These are phyloP conservation scores for Diaporthe humulicola DNA, from an alignment of 2,329 filamentous ascomycete genomes.

Conservation along the genomic window DNA sequence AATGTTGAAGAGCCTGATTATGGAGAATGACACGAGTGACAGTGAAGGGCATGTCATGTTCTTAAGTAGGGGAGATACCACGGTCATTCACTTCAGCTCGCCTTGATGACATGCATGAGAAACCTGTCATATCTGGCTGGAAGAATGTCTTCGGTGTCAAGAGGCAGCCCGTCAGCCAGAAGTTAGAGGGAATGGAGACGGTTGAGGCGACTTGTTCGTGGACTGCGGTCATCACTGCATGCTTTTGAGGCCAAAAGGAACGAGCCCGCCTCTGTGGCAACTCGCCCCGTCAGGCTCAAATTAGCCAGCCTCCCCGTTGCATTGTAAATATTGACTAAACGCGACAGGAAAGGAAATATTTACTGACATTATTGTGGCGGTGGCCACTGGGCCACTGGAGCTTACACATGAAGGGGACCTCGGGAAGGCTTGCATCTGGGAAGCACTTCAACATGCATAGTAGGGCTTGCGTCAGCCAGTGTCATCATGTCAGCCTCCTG, in stretches of 20 bases:
- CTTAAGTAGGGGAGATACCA: background rate
- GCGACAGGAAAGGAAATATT: background rate
- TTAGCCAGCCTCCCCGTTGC: too few relatives aligned
- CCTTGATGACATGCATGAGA: conserved; percentile 24
- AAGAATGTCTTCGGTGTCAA: background rate
- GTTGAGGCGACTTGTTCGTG: background rate
- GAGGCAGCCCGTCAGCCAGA: background rate
- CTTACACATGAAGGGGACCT: too few relatives aligned
- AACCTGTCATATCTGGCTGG: background rate
- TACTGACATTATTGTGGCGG: conserved; percentile 10
- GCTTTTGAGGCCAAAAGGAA: background rate
- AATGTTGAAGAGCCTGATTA: background rate
- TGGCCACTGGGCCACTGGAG: background rate
- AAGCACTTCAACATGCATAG: too few relatives aligned
- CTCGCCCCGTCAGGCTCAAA: background rate
- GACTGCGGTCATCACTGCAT: background rate
- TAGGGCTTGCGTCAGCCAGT: background rate
- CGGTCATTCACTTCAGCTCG: conserved; percentile 9
- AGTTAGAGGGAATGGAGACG: background rate
- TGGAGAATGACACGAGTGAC: conserved; percentile 25
- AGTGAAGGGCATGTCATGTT: conserved; percentile 24
- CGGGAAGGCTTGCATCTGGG: background rate
- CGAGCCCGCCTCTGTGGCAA: background rate
- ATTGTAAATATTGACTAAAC: background rate
- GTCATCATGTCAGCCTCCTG: conserved; percentile 13